phyloP scores from a whole-genome alignment of 257 asterid species.

The Cinchona pubescens region DNA sequence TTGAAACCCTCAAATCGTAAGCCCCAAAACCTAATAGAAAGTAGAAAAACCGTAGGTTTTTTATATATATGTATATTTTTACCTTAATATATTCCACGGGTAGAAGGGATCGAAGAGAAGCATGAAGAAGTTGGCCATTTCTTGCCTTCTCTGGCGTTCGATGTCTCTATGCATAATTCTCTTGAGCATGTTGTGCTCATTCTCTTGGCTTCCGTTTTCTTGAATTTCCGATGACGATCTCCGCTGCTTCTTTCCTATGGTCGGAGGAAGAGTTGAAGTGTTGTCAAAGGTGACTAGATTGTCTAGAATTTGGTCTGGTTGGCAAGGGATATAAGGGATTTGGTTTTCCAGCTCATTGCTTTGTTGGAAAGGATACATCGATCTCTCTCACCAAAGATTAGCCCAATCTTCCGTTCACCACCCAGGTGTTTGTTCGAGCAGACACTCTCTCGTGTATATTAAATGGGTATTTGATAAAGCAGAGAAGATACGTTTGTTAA shows the following conservation, averaged over 20 bases:
- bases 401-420: conserved; percentile 7
- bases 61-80: no score
- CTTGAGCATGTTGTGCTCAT: conserved; percentile 7
- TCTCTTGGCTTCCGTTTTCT: not conserved
- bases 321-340: conserved; percentile 14
- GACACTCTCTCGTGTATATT: not conserved
- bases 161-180: conserved; percentile 30
- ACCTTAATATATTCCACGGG: conserved; percentile 41
- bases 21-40: no score
- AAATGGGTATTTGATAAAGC: not conserved
- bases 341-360: conserved; percentile 15
- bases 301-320: conserved; percentile 10
- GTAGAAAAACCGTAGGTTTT: no score
- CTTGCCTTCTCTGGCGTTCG: conserved; percentile 46
- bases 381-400: not conserved
- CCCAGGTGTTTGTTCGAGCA: not conserved
- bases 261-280: no score
- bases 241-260: conserved; percentile 8
- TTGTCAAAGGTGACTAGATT: conserved; percentile 1
- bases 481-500: conserved; percentile 20
- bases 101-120: conserved; percentile 39
- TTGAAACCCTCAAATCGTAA: not conserved
- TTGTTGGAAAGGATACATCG: conserved; percentile 21
- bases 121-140: conserved; percentile 37
- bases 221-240: not conserved